These are phyloP conservation scores for Chalara sp. DNA, from an alignment of 2,329 filamentous ascomycete genomes.

Conservation along the genomic window DNA sequence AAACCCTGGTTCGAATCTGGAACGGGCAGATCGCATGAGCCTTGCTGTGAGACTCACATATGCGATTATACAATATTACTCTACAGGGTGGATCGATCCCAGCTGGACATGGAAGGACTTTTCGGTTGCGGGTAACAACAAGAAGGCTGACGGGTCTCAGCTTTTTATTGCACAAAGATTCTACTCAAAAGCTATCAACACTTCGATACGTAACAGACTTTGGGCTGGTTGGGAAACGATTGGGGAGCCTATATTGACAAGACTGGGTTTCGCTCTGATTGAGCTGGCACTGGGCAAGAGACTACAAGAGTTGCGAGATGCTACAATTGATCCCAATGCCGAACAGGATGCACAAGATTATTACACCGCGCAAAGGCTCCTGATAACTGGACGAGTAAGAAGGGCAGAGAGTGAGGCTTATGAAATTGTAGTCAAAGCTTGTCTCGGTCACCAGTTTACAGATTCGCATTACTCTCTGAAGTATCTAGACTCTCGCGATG, in stretches of 20 bases:
- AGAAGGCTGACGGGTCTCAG: neutral
- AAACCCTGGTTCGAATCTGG: neutral
- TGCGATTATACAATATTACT: slow-evolving; percentile 6
- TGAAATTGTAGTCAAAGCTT: slow-evolving; percentile 4
- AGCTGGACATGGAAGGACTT: slow-evolving; percentile 9
- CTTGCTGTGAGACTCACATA: slow-evolving; percentile 4
- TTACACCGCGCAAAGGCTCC: slow-evolving; percentile 3
- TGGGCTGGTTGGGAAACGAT: slow-evolving; percentile 6
- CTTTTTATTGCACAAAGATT: slow-evolving; percentile 9
- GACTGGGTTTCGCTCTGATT: slow-evolving; percentile 7
- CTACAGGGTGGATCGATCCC: slow-evolving; percentile 4
- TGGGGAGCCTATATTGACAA: slow-evolving; percentile 6
- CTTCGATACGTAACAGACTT: neutral
- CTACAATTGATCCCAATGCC: neutral
- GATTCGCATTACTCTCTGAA: neutral
- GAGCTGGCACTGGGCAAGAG: slow-evolving; percentile 8
- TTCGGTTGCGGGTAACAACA: slow-evolving; percentile 3
- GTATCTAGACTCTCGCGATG: slow-evolving; percentile 1
- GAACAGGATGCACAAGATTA: slow-evolving; percentile 4
- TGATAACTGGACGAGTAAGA: slow-evolving; percentile 1
- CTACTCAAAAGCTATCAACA: slow-evolving; percentile 2
- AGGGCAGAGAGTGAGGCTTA: slow-evolving; percentile 5
- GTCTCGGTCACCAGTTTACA: slow-evolving; percentile 4
- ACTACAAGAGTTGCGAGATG: slow-evolving; percentile 3
- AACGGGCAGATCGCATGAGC: slow-evolving; percentile 4